Evolutionary conservation across 2,329 filamentous ascomycete species (phyloP), one percentile per base, ranked within the genome.

Genomic region (Penicillium brevicompactum): DNA sequence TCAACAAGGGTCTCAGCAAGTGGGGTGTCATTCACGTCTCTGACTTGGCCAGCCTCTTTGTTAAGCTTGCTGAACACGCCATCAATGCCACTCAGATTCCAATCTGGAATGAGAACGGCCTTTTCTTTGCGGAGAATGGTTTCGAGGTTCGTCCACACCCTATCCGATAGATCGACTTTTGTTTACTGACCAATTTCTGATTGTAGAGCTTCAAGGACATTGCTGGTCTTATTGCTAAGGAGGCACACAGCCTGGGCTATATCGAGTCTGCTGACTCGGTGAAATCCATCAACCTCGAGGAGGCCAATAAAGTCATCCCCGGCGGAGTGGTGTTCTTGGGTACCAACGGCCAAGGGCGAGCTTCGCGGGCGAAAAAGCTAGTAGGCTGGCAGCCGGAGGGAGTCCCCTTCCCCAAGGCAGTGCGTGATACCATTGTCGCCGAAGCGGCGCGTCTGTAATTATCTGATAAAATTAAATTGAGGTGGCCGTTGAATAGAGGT

Each of bases 1-100:
- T 88, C 3, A 81, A 80, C 8, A 78, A 79, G 1, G 86, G 87
- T 1, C 68, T 80, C 57, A 81, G 82, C 2, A 67, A 76, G 2
- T 87, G 84, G 84, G 80, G 81, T 32, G 81, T 85, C 50, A 78
- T 89, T 0, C 83, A 88, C 63, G 73, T 87, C 0, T 72, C 78
- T 3, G 87, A 89, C 61, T 72, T 89, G 1, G 80, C 78, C 13
- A 64, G 75, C 2, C 62, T 88, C 0, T 85, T 82, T 59, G 67
- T 83, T 3, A 70, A 78, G 8, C 75, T 84, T 18, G 76, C 80
- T 7, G 77, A 80, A 41, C 79, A 81, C 3, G 79, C 79, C 16
- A 49, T 59, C 27, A 46, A 57, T 5, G 51, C 44, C 5, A 49
- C 53, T 1, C 46, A 55, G 3, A 40, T 30, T 14, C 51, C 53